Conservation (phyloP, 495 filamentous ascomycete genomes). For the Durotheca rogersii region DNA sequence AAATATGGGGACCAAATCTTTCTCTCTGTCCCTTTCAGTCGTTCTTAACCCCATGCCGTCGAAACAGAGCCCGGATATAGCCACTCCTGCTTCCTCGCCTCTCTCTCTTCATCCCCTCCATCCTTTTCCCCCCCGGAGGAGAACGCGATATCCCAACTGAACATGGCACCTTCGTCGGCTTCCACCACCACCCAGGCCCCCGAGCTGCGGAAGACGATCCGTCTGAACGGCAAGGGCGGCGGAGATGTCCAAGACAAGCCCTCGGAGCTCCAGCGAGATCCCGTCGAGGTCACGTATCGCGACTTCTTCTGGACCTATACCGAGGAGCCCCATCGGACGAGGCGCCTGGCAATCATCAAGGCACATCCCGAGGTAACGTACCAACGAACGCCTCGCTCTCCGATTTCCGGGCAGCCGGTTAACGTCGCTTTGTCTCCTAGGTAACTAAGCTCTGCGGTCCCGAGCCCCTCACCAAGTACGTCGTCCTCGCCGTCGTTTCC, state of each 20-base stretch:
- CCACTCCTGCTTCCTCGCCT: not conserved
- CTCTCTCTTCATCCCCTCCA: not conserved
- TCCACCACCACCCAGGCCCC: constrained; percentile 31
- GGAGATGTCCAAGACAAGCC: constrained; percentile 14
- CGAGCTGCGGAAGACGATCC: constrained; percentile 30
- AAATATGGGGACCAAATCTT: constrained; percentile 23
- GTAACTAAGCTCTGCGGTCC: constrained; percentile 97
- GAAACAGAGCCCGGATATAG: constrained; percentile 2
- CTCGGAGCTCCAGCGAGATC: constrained; percentile 28
- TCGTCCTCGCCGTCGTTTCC: constrained; percentile 80
- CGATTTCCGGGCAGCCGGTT: not conserved
- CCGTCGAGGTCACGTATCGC: constrained; percentile 45
- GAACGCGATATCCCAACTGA: constrained; percentile 1
- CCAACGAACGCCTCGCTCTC: not conserved
- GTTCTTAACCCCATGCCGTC: constrained; percentile 10
- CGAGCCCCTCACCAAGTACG: constrained; percentile 92
- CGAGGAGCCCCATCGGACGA: constrained; percentile 92
- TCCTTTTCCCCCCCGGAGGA: not conserved
- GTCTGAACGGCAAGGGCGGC: constrained; percentile 30
- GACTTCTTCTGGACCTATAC: constrained; percentile 92
- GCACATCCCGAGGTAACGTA: constrained; percentile 86
- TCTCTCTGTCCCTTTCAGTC: constrained; percentile 25
- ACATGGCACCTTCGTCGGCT: constrained; percentile 34
- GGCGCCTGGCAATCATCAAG: constrained; percentile 93
- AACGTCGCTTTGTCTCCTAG: too few relatives aligned